Conservation (phyloP, 2,329 filamentous ascomycete species). For the Coccinonectria pachysandricola region DNA sequence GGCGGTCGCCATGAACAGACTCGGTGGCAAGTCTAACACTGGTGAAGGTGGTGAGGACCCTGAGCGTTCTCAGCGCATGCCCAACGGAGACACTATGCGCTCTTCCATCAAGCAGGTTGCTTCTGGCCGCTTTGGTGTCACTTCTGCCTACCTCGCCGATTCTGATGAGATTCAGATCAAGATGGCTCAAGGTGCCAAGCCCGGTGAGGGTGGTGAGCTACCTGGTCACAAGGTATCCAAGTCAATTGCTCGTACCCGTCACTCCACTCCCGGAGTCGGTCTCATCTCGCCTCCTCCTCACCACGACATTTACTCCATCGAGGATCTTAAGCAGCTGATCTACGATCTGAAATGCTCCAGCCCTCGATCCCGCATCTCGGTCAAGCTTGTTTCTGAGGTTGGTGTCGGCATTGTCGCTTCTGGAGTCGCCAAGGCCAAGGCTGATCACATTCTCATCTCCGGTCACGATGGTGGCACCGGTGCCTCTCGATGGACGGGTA, state of each 20-base stretch:
- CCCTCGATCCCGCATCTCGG: conserved; percentile 81
- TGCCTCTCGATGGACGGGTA: conserved; percentile 95
- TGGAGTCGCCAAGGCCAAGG: conserved; percentile 94
- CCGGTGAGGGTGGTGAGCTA: conserved; percentile 92
- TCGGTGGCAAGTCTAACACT: conserved; percentile 95
- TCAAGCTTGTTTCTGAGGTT: conserved; percentile 95
- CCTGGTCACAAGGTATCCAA: conserved; percentile 94
- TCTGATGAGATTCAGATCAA: conserved; percentile 97
- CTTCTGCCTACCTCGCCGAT: conserved; percentile 86
- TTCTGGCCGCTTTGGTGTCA: conserved; percentile 92
- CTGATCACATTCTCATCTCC: conserved; percentile 92
- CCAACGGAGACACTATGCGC: conserved; percentile 93
- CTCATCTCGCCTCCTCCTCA: conserved; percentile 93
- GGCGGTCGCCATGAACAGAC: conserved; percentile 91
- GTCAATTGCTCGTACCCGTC: conserved; percentile 85
- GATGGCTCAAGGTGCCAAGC: conserved; percentile 98
- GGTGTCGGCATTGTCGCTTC: conserved; percentile 96
- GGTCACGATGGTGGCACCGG: conserved; percentile 95
- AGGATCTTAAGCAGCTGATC: conserved; percentile 94
- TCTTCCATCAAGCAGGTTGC: conserved; percentile 97
- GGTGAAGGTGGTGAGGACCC: conserved; percentile 95
- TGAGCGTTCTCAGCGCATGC: conserved; percentile 74
- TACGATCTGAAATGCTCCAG: conserved; percentile 97
- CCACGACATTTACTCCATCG: conserved; percentile 97
- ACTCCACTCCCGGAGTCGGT: conserved; percentile 92